Evolutionary conservation across 345 rosid genomes (phyloP).

Genomic region (Moricandia moricandioides): DNA sequence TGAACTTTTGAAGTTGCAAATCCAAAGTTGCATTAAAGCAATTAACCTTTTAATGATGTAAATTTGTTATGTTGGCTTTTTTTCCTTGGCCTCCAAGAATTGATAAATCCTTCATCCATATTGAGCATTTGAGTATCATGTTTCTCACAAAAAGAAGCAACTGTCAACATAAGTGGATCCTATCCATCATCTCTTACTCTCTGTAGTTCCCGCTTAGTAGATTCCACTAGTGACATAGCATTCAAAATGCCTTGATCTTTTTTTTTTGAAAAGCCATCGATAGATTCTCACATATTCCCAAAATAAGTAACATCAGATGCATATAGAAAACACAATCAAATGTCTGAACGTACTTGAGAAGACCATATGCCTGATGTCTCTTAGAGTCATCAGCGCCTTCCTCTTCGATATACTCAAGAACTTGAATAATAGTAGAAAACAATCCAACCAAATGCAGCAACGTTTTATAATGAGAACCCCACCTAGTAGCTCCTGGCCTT

Average conservation of each 20-base stretch:
- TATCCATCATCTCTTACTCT: not conserved
- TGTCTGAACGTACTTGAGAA: not conserved
- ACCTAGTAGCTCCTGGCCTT: not conserved
- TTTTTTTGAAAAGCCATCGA: not conserved
- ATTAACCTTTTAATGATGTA: not conserved
- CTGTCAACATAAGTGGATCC: not conserved
- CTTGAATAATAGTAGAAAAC: not conserved
- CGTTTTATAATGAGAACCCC: not conserved
- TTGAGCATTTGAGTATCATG: not conserved
- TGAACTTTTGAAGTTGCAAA: not conserved
- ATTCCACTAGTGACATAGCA: not conserved
- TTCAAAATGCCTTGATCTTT: not conserved
- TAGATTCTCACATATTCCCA: too few species aligned
- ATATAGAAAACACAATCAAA: not conserved
- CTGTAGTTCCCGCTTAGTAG: not conserved
- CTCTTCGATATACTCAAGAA: not conserved
- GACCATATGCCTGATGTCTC: not conserved
- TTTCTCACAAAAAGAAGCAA: not conserved
- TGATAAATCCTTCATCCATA: not conserved
- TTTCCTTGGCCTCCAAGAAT: not conserved
- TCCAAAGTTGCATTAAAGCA: not conserved
- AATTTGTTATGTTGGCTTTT: not conserved
- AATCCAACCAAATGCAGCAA: not conserved
- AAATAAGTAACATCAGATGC: not conserved
- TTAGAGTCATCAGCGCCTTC: not conserved